phyloP scores from a whole-genome alignment of 805 yeast genomes.

The Kodamaea nitidulidarum region DNA sequence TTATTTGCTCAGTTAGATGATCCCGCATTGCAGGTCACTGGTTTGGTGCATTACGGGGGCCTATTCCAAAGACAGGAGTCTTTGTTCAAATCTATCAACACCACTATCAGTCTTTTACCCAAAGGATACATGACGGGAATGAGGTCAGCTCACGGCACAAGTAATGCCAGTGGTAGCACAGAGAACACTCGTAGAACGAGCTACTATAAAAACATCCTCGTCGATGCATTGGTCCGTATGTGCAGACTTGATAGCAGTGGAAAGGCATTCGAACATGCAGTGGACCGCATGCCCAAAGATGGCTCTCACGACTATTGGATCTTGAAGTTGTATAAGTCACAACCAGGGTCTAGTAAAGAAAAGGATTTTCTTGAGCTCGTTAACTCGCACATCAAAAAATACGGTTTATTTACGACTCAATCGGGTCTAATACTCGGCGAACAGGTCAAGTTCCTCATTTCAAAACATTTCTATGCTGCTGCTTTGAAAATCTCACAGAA shows the following conservation, averaged over 20 bases:
- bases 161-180: slow-evolving; percentile 27
- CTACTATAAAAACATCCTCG: slow-evolving; percentile 47
- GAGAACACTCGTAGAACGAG: slow-evolving; percentile 23
- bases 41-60: slow-evolving; percentile 48
- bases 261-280: slow-evolving; percentile 25
- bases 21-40: slow-evolving; percentile 53
- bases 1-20: slow-evolving; percentile 50
- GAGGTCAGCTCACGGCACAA: slow-evolving; percentile 30
- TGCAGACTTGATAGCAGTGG: slow-evolving; percentile 38
- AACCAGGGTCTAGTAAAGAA: slow-evolving; percentile 20
- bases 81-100: slow-evolving; percentile 23
- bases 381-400: slow-evolving; percentile 15
- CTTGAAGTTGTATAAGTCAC: slow-evolving; percentile 21
- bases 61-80: slow-evolving; percentile 23
- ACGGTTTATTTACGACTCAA: slow-evolving; percentile 33
- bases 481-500: slow-evolving; percentile 59
- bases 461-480: slow-evolving; percentile 47
- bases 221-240: slow-evolving; percentile 46
- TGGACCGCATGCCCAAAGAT: slow-evolving; percentile 18
- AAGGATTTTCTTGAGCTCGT: slow-evolving; percentile 21
- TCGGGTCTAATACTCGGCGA: slow-evolving; percentile 54
- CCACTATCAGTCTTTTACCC: slow-evolving; percentile 43
- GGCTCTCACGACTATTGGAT: slow-evolving; percentile 21
- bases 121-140: slow-evolving; percentile 46
- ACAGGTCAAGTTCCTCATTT: slow-evolving; percentile 61